Evolutionary conservation across 768 basidiomycete species (phyloP).

Genomic region (Hericium alpestre): DNA sequence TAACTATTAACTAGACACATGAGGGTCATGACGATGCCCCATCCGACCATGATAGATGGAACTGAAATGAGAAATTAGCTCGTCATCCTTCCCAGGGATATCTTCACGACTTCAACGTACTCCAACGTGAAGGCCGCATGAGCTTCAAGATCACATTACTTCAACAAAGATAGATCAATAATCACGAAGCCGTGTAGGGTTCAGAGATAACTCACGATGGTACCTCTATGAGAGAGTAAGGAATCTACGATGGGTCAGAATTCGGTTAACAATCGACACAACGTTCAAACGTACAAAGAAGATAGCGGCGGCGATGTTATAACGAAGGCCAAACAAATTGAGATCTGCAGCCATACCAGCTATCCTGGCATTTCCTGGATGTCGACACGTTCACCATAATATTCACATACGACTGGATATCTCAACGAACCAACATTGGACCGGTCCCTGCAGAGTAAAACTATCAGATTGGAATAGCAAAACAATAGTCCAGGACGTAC

Average conservation of each 20-base stretch:
- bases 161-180: not conserved
- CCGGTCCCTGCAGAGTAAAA: constrained; percentile 9
- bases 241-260: constrained; percentile 14
- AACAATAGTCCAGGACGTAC: not conserved
- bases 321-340: constrained; percentile 22
- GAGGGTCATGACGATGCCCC: constrained; percentile 29
- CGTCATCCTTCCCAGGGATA: not conserved
- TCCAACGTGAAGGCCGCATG: constrained; percentile 25
- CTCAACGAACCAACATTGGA: constrained; percentile 9
- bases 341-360: constrained; percentile 34
- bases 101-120: constrained; percentile 13
- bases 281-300: constrained; percentile 21
- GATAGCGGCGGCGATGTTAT: constrained; percentile 29
- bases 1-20: constrained; percentile 28
- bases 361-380: constrained; percentile 20
- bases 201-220: constrained; percentile 22
- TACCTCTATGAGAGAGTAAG: constrained; percentile 29
- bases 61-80: constrained; percentile 20
- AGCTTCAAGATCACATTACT: constrained; percentile 30
- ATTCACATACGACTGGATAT: too few relatives aligned
- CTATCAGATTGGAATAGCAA: not conserved
- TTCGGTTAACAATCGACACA: not conserved
- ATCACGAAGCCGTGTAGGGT: too few relatives aligned
- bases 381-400: not conserved
- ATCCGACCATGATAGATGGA: constrained; percentile 27